These are phyloP conservation scores for Kwoniella europaea DNA, from an alignment of 768 basidiomycete species.

Conservation along the genomic window DNA sequence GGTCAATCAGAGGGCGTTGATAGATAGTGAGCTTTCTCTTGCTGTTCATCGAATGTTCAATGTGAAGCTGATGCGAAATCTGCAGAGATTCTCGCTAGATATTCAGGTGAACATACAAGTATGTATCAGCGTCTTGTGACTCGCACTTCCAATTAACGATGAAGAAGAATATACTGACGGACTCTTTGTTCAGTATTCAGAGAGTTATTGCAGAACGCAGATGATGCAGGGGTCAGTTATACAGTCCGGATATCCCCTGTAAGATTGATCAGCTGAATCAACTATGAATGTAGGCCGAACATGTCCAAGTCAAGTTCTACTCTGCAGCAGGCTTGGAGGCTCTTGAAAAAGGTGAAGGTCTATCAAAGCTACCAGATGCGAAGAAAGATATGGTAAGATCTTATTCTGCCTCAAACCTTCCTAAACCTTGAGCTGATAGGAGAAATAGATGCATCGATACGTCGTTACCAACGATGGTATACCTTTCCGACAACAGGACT, in stretches of 20 bases:
- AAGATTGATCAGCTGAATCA: no score
- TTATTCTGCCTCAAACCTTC: background rate
- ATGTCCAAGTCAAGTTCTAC: slow-evolving; percentile 55
- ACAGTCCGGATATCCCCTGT: no score
- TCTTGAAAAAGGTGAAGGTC: slow-evolving; percentile 37
- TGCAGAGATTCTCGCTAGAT: slow-evolving; percentile 77
- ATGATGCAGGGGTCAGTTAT: slow-evolving; percentile 70
- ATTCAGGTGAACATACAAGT: slow-evolving; percentile 91
- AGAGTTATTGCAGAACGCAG: slow-evolving; percentile 93
- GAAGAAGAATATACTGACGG: background rate
- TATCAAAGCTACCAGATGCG: slow-evolving; percentile 65
- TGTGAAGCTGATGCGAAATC: background rate
- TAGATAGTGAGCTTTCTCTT: slow-evolving; percentile 69
- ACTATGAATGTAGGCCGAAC: slow-evolving; percentile 35
- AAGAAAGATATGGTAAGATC: slow-evolving; percentile 67
- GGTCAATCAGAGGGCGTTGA: slow-evolving; percentile 93
- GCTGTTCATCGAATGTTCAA: background rate
- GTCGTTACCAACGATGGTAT: slow-evolving; percentile 87
- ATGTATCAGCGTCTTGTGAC: slow-evolving; percentile 19
- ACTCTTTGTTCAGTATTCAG: slow-evolving; percentile 64
- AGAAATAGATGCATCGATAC: slow-evolving; percentile 72
- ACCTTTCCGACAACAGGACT: slow-evolving; percentile 80
- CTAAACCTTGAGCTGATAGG: background rate
- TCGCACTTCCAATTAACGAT: background rate
- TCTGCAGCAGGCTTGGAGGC: slow-evolving; percentile 38